phyloP scores from a whole-genome alignment of 257 asterid genomes.

The Paraleonurus japonicus region DNA sequence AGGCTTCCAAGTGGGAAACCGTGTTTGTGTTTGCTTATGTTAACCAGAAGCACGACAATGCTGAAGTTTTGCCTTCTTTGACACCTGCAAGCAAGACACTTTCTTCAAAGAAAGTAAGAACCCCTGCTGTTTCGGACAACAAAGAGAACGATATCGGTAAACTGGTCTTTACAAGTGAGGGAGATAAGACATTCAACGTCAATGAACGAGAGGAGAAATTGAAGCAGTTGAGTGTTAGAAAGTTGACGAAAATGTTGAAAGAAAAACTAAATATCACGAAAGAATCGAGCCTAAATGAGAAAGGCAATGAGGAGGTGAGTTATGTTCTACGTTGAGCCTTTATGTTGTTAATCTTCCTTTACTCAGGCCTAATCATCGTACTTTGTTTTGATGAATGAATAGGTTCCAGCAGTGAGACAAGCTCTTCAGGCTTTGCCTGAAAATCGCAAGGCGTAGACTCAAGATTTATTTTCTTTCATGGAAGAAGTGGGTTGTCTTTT shows the following conservation, averaged over 20 bases:
- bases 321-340: too few species aligned
- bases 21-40: neutral
- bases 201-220: neutral
- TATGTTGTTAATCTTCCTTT: too few species aligned
- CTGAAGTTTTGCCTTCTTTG: neutral
- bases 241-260: slow-evolving; percentile 41
- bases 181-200: slow-evolving; percentile 14
- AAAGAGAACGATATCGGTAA: slow-evolving; percentile 48
- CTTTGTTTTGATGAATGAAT: neutral
- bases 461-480: neutral
- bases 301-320: slow-evolving; percentile 20
- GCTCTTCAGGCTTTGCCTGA: slow-evolving; percentile 51
- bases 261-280: slow-evolving; percentile 29
- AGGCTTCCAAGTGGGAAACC: neutral
- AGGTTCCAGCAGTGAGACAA: slow-evolving; percentile 34
- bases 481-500: neutral
- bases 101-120: slow-evolving; percentile 4
- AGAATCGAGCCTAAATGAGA: slow-evolving; percentile 12
- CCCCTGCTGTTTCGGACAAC: slow-evolving; percentile 36
- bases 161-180: slow-evolving; percentile 26
- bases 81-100: slow-evolving; percentile 31
- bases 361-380: neutral
- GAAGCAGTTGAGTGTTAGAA: slow-evolving; percentile 36
- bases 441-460: slow-evolving; percentile 21
- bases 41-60: neutral